Base-by-base conservation (phyloP, 1,284 basidiomycete genomes). In the Tausonia pullulans region DNA sequence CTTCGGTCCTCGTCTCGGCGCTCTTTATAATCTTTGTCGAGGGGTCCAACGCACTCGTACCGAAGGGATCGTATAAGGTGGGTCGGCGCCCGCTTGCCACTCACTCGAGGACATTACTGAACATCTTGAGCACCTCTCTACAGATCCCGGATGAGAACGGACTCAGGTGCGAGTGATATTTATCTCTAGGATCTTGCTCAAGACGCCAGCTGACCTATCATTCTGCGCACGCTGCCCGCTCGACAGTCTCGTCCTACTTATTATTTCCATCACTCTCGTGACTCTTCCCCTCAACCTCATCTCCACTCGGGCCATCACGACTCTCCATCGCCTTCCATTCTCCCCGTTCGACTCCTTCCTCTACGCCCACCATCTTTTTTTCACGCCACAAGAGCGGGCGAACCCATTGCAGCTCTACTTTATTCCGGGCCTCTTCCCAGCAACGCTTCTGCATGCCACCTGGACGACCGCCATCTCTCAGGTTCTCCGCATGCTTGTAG, bases 381-480 rank as follows among this genome's bases (percentile, higher is more conserved):
- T 55, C 39, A 55, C 53, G 53, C 53, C 53, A 3, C 43, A 55
- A 27, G 53, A 55, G 53, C 53, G 46, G n/a, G 14, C 58, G 48
- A 5, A 48, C 7, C 46, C 48, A 11, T 49, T 14, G 48, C 14
- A 27, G 14, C 76, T 94, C 49, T 94, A 90, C 75, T 73, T 88
- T 59, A 91, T 90, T 0, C 91, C 90, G 0, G 91, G 90, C 16
- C 81, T 94, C 41, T 81, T 93, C 65, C 78, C 82, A 2, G 80
- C 86, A 0, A 83, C 89, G 70, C 78, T 84, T 48, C 69, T 83
- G 39, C 87, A 90, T 69, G 81, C 89, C 14, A 72, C 79, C 6
- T 85, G 87, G 69, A 81, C 86, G 63, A 82, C 86, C 48, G 75
- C 90, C n/a, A 77, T 86, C 61, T 78, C 89, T 41, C 81, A 83